Evolutionary conservation across 164 flowering plant species (phyloP), one percentile per base, ranked within the genome.

Genomic region (Kingdonia uniflora): DNA sequence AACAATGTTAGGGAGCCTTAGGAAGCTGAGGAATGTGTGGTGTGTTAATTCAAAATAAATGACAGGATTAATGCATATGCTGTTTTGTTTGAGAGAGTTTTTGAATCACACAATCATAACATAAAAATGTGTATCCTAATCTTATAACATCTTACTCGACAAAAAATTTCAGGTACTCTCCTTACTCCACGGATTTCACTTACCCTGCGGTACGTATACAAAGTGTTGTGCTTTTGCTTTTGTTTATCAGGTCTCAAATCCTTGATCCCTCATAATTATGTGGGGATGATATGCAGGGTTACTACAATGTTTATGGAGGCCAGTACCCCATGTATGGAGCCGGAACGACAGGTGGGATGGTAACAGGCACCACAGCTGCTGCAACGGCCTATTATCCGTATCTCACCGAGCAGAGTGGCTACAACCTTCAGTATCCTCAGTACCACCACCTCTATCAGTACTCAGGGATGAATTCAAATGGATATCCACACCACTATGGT

Each of bases 241-340:
- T n/a, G n/a, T n/a, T n/a, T n/a, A n/a, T n/a, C n/a, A n/a, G n/a
- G n/a, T n/a, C n/a, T n/a, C n/a, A n/a, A 4, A 29, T 29, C 8
- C 6, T 29, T 29, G 8, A 29, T 29, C 4, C 35, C 8, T 29
- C 35, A 29, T 29, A 3, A 29, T n/a, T 29, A 29, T 29, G 4
- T 29, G 35, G 4, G 35, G 6, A n/a, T n/a, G n/a, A n/a, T 39
- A 17, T 63, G 33, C 80, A 88, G 97, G 75, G 77, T 67, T 87
- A 84, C 64, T 90, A 86, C 43, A 71, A 62, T 13, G 59, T 82
- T 46, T 84, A 84, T 57, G 97, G 97, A 64, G 73, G 72, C 0
- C 97, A 84, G 52, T 82, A 82, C 42, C 85, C 88, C 0, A n/a
- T 81, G 67, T 84, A 84, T 24, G 91, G 88, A 19, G 72, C 71